phyloP scores from a whole-genome alignment of 1,139 yeast genomes.

The Ogataea hybrid region DNA sequence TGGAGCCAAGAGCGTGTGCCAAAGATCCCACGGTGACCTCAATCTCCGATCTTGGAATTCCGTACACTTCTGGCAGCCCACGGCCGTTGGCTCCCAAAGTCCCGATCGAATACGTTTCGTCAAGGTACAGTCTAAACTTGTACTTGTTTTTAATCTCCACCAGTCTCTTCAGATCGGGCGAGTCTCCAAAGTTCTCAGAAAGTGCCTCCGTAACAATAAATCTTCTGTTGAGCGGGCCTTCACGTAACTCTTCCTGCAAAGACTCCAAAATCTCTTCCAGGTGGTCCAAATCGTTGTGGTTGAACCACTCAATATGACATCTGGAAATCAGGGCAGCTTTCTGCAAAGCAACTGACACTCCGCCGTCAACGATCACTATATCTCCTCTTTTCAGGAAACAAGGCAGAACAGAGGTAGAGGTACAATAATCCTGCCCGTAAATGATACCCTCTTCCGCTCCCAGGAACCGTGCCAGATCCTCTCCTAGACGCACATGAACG shows the following conservation, averaged over 20 bases:
- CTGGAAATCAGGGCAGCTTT: constrained; percentile 87
- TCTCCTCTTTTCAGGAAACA: constrained; percentile 96
- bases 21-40: constrained; percentile 87
- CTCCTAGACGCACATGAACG: constrained; percentile 79
- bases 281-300: constrained; percentile 86
- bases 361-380: constrained; percentile 82
- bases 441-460: constrained; percentile 77
- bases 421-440: constrained; percentile 91
- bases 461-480: constrained; percentile 68
- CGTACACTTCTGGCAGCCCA: constrained; percentile 74
- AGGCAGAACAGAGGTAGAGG: constrained; percentile 95
- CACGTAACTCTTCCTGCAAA: constrained; percentile 61
- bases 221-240: constrained; percentile 77
- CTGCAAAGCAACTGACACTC: constrained; percentile 74
- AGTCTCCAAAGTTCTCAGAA: constrained; percentile 79
- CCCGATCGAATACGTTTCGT: constrained; percentile 86
- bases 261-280: constrained; percentile 66
- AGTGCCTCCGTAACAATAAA: constrained; percentile 90
- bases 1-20: constrained; percentile 80
- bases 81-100: constrained; percentile 82
- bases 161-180: constrained; percentile 67
- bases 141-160: constrained; percentile 74
- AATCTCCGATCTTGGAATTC: constrained; percentile 62
- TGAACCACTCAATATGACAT: constrained; percentile 78
- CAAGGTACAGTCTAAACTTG: constrained; percentile 83